These are phyloP conservation scores for Amanita exitialis DNA, from an alignment of 768 basidiomycete species.

Conservation along the genomic window DNA sequence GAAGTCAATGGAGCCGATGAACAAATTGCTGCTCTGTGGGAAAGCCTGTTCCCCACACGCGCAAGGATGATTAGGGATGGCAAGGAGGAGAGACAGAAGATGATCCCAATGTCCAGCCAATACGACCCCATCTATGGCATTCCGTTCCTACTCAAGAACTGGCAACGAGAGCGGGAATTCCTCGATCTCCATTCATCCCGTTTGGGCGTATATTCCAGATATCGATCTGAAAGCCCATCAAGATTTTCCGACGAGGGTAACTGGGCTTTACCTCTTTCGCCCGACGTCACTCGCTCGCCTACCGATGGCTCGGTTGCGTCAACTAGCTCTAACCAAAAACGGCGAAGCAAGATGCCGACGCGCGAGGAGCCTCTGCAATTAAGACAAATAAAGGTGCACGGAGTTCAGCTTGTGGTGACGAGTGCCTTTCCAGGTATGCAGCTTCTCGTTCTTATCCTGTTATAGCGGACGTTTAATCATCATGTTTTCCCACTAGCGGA, in stretches of 20 bases:
- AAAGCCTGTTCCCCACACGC: constrained; percentile 5
- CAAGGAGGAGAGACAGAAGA: background rate
- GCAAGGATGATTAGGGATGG: background rate
- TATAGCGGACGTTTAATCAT: background rate
- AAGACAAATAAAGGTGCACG: background rate
- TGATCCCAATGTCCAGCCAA: background rate
- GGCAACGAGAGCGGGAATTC: background rate
- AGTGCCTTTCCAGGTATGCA: background rate
- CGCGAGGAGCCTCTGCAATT: background rate
- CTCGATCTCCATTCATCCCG: background rate
- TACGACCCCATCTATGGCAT: background rate
- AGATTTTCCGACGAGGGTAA: background rate
- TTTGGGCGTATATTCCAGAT: background rate
- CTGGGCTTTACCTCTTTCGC: background rate
- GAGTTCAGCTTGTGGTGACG: background rate
- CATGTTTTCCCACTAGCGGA: background rate
- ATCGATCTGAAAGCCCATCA: background rate
- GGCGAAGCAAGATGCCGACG: background rate
- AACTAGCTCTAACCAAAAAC: background rate
- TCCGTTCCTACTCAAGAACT: background rate
- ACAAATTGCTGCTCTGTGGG: constrained; percentile 3
- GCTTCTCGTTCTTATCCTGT: background rate
- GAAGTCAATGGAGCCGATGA: constrained; percentile 3
- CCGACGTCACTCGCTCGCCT: background rate
- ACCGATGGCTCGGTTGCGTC: background rate